Percentiles rank a stretch among this genome's conserved stretches.
Evolutionary conservation across 495 filamentous ascomycete species (phyloP).

Genomic region (Apiosordaria backusii): DNA sequence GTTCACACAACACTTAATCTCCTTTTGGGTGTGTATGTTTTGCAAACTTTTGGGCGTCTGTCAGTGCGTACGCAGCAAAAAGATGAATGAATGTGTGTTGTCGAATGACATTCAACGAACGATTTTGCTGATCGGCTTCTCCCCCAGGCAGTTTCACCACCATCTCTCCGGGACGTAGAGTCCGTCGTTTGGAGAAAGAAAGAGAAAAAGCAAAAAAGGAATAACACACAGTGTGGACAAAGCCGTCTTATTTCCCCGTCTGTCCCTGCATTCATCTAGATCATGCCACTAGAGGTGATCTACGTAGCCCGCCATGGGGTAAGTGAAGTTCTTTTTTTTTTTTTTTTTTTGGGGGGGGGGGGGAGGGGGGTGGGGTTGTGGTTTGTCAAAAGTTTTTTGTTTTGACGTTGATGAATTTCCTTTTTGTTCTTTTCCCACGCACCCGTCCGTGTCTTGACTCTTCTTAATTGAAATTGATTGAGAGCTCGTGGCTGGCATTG

Average conservation of each 20-base stretch:
- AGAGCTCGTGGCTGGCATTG: not conserved
- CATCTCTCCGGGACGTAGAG: too few relatives aligned
- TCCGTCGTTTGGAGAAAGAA: not conserved
- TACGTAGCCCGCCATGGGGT: constrained; percentile 86
- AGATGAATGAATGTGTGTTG: too few relatives aligned
- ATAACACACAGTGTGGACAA: not conserved
- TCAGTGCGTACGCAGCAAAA: not conserved
- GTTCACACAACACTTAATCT: not conserved
- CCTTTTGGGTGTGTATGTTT: not conserved
- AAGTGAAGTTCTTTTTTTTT: constrained; percentile 32
- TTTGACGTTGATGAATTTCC: not conserved
- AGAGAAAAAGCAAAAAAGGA: not conserved
- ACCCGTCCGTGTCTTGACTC: not conserved
- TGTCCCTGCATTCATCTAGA: constrained; percentile 7
- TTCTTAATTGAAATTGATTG: not conserved
- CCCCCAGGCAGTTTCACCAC: not conserved
- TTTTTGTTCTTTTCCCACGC: not conserved
- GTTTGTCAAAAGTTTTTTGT: not conserved
- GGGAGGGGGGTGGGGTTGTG: too few relatives aligned
- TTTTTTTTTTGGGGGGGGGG: not conserved
- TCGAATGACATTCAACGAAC: not conserved
- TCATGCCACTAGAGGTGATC: constrained; percentile 66
- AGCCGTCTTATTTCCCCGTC: not conserved
- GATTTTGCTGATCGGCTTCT: not conserved
- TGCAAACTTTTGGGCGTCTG: not conserved